phyloP scores from a whole-genome alignment of 2,329 filamentous ascomycete genomes.

The Lithohypha guttulata region DNA sequence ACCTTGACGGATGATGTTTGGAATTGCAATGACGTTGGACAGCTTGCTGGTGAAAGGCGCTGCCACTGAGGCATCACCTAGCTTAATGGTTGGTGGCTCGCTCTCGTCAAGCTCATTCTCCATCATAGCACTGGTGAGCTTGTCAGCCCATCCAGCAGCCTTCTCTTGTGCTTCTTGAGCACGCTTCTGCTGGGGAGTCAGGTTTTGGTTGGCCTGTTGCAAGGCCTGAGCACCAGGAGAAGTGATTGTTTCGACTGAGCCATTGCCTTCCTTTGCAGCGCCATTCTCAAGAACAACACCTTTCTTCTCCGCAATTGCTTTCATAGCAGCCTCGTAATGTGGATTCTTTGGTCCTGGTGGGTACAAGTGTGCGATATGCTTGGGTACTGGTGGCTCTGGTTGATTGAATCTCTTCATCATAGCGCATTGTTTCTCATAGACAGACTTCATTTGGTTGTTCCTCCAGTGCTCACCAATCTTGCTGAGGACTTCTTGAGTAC shows the following conservation, averaged over 20 bases:
- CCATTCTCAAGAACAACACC: conserved; percentile 41
- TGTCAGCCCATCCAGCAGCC: conserved; percentile 71
- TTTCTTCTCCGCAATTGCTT: conserved; percentile 73
- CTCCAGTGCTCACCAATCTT: conserved; percentile 89
- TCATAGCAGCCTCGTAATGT: conserved; percentile 85
- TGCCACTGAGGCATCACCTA: conserved; percentile 92
- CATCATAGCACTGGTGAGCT: conserved; percentile 78
- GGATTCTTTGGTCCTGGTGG: conserved; percentile 84
- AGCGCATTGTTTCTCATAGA: conserved; percentile 90
- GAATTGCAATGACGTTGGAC: conserved; percentile 89
- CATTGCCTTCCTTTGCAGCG: conserved; percentile 38
- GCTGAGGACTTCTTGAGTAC: conserved; percentile 78
- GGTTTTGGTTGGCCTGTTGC: conserved; percentile 40
- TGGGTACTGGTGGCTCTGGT: conserved; percentile 80
- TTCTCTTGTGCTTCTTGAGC: conserved; percentile 54
- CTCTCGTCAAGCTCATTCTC: conserved; percentile 76
- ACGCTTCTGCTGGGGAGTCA: conserved; percentile 41
- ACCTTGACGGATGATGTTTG: conserved; percentile 96
- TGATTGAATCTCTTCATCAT: conserved; percentile 96
- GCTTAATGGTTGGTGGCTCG: conserved; percentile 90
- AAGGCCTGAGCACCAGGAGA: conserved; percentile 54
- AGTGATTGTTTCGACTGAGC: conserved; percentile 50
- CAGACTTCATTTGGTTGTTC: conserved; percentile 94
- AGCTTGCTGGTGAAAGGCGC: conserved; percentile 97
- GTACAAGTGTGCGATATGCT: conserved; percentile 85